These are phyloP conservation scores for Luffa acutangula DNA, from an alignment of 306 rosid genomes.

Conservation along the genomic window DNA sequence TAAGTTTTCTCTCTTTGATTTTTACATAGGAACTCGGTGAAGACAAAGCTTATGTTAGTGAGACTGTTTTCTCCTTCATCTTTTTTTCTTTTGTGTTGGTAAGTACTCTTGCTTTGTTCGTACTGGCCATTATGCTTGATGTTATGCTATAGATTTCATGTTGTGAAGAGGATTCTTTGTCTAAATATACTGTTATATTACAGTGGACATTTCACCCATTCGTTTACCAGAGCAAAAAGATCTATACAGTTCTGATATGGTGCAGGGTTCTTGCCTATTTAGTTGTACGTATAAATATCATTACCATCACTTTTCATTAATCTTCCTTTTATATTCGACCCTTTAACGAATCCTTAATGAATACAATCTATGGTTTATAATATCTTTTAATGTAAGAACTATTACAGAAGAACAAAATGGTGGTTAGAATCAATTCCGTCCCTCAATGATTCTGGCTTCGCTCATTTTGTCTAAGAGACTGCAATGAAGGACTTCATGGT, in stretches of 20 bases:
- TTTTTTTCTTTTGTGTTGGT: conserved; percentile 60
- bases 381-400: not conserved
- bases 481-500: not conserved
- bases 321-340: not conserved
- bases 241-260: conserved; percentile 44
- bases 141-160: not conserved
- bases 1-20: conserved; percentile 4
- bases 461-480: not conserved
- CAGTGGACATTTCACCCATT: conserved; percentile 51
- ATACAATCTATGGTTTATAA: not conserved
- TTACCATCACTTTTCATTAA: not conserved
- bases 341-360: not conserved
- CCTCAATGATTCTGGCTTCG: conserved; percentile 21
- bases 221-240: conserved; percentile 29
- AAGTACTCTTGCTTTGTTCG: conserved; percentile 9
- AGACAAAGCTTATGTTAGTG: conserved; percentile 60
- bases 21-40: conserved; percentile 50
- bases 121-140: not conserved
- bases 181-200: conserved; percentile 9
- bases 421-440: not conserved
- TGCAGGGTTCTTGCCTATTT: conserved; percentile 40
- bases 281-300: conserved; percentile 22
- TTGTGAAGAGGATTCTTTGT: not conserved
- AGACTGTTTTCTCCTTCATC: conserved; percentile 43
- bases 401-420: not conserved